Evolutionary conservation across 768 basidiomycete species (phyloP), one percentile per base, ranked within the genome.

Genomic region (Clathrus columnatus): DNA sequence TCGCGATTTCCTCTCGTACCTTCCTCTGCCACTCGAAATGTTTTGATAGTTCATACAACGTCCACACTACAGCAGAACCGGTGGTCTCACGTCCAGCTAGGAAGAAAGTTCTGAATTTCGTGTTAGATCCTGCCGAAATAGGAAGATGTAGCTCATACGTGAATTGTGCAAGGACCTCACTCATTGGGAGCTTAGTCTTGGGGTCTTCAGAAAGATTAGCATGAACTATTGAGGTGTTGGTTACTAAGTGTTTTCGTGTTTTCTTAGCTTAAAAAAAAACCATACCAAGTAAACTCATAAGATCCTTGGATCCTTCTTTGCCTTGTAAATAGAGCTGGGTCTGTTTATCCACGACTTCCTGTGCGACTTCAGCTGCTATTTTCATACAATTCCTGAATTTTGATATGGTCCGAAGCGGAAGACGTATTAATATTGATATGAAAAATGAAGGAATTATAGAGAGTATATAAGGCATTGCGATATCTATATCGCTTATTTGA

Each of bases 221-320:
- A 36, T 63, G 66, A 17, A 70, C 66, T 65, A 32, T 11, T 16
- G 57, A 48, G 29, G 41, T 16, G 24, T 8, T 10, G 29, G 29
- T 7, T 17, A 47, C 46, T 18, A 51, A 24, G 10, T 7, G 30
- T 45, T 20, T 11, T 42, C 18, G 20, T 36, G 11, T 5, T 17
- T 5, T 17, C 16, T 4, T 27, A 45, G 10, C 4, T 21, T 5
- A 17, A 24, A 57, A 30, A 56, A 7, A 32, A 16, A 32, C 7
- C 30, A 16, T 32, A 65, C 68, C 61, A 0, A 71, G 61, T 20
- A 71, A 61, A 30, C 68, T 71, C 62, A 71, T 66, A n/a, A 71
- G 65, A 50, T 70, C 70, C 54, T 63, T 67, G 5, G 58, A 53
- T 11, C 61, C 50, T 27, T 61, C 61, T 18, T 62, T 60, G 7